Evolutionary conservation across 148 eudicot species (phyloP).

Genomic region (Heliamphora exappendiculata): DNA sequence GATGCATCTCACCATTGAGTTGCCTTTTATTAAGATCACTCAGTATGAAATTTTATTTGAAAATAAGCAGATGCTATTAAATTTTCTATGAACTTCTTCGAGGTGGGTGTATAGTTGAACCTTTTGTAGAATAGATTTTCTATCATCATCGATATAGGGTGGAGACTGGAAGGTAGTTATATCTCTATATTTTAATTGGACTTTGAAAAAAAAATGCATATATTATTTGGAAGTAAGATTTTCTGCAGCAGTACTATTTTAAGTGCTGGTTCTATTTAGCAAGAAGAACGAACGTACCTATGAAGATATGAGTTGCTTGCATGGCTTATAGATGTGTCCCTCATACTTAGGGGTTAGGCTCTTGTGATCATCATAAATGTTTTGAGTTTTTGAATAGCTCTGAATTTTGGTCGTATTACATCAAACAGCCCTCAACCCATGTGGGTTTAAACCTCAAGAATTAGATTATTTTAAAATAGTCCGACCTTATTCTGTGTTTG

Average conservation of each 20-base stretch:
- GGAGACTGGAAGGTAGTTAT: neutral
- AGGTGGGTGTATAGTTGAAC: neutral
- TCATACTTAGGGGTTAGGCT: neutral
- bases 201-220: neutral
- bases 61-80: neutral
- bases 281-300: neutral
- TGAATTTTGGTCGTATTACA: neutral
- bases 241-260: neutral
- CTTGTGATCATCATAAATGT: neutral
- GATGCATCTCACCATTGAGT: neutral
- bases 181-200: neutral
- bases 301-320: neutral
- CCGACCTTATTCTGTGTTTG: too few relatives aligned
- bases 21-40: neutral
- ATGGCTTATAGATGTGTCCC: neutral
- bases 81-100: neutral
- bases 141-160: neutral
- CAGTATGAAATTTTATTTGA: neutral
- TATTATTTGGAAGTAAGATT: neutral
- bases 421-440: neutral
- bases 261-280: neutral
- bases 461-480: too few relatives aligned
- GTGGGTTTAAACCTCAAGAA: too few relatives aligned
- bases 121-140: neutral
- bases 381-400: neutral